Percentiles rank a stretch among this genome's conserved stretches.
phyloP scores from a whole-genome alignment of 352 stramenopile genomes.

The Globisporangium cederbergense region DNA sequence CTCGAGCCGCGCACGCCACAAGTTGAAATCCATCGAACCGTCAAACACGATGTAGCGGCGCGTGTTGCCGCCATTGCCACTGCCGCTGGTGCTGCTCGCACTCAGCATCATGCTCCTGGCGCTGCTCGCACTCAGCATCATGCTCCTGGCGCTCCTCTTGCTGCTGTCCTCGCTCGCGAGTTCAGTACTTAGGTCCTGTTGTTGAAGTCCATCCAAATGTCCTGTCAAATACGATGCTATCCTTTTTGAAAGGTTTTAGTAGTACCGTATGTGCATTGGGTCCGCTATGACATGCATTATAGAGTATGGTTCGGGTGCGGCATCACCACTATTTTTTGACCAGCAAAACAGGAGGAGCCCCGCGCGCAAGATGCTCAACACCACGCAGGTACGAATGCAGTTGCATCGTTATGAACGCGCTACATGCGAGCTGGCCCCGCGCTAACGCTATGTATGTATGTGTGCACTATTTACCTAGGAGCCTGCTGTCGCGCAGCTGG shows the following conservation, averaged over 20 bases:
- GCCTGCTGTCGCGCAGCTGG: slow-evolving; percentile 10
- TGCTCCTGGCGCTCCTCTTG: slow-evolving; percentile 9
- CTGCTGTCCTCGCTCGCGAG: too few species aligned
- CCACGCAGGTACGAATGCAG: not conserved
- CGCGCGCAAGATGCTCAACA: slow-evolving; percentile 1
- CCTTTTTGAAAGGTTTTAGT: not conserved
- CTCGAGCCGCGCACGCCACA: slow-evolving; percentile 43
- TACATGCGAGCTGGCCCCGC: not conserved
- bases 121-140: slow-evolving; percentile 14
- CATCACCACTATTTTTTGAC: not conserved
- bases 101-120: slow-evolving; percentile 1
- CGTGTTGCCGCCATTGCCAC: slow-evolving; percentile 14
- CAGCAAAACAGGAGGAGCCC: not conserved
- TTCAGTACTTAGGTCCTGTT: too few species aligned
- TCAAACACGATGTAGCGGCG: slow-evolving; percentile 31
- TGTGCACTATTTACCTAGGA: not conserved
- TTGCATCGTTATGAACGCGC: not conserved
- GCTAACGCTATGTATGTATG: not conserved
- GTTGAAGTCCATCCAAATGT: not conserved
- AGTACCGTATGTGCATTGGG: too few species aligned
- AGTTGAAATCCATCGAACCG: slow-evolving; percentile 38
- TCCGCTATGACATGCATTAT: too few species aligned
- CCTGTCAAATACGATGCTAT: not conserved
- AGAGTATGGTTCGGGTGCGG: not conserved
- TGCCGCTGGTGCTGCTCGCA: slow-evolving; percentile 16